These are phyloP conservation scores for Entrophospora sp. DNA, from an alignment of 192 early-diverging fungal species.

Conservation along the genomic window DNA sequence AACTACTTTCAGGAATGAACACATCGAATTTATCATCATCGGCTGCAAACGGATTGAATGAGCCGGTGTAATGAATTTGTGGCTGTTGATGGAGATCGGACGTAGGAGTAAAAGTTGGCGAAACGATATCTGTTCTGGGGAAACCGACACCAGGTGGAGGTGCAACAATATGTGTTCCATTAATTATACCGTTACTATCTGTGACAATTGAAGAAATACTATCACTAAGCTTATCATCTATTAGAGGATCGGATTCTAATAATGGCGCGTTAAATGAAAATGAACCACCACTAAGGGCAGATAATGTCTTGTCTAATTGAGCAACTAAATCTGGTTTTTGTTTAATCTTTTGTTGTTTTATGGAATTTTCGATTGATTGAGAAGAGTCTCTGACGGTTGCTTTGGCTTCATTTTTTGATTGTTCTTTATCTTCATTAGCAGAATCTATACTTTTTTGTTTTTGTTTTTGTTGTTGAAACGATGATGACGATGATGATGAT, in stretches of 20 bases:
- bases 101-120: slow-evolving; percentile 22
- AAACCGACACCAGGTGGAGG: slow-evolving; percentile 18
- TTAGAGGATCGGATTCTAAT: not conserved
- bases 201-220: not conserved
- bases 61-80: slow-evolving; percentile 33
- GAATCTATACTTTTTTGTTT: not conserved
- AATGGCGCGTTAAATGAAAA: slow-evolving; percentile 14
- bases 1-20: slow-evolving; percentile 13
- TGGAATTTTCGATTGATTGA: not conserved
- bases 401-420: slow-evolving; percentile 11
- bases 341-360: not conserved
- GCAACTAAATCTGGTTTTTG: not conserved
- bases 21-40: slow-evolving; percentile 34
- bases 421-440: slow-evolving; percentile 13
- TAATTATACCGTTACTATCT: not conserved
- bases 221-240: not conserved
- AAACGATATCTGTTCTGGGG: not conserved
- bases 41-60: slow-evolving; percentile 38
- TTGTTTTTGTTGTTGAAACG: not conserved
- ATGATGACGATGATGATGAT: not conserved
- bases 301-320: slow-evolving; percentile 19
- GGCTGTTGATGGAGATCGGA: slow-evolving; percentile 20
- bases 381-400: not conserved
- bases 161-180: slow-evolving; percentile 1
- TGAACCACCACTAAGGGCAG: slow-evolving; percentile 15